Evolutionary conservation across 2,329 filamentous ascomycete species (phyloP).

Genomic region (Fonsecaea pedrosoi): DNA sequence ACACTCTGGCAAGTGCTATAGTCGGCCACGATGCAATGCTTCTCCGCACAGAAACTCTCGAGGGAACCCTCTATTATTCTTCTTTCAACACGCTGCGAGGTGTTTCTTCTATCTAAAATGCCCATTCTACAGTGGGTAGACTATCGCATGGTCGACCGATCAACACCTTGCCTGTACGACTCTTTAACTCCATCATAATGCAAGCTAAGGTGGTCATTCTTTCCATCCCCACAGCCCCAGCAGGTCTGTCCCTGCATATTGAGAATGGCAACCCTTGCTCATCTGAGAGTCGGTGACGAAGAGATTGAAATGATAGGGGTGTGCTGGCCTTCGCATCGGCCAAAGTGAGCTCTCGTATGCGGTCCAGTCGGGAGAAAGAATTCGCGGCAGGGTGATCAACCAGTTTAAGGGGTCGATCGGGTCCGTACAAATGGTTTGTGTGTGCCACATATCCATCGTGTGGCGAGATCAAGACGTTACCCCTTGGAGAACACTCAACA

Average conservation of each 20-base stretch:
- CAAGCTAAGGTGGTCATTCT: slow-evolving; percentile 17
- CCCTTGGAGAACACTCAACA: slow-evolving; percentile 18
- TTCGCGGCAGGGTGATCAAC: slow-evolving; percentile 21
- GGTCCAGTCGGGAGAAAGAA: slow-evolving; percentile 12
- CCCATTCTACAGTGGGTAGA: slow-evolving; percentile 23
- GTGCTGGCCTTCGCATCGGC: too few relatives aligned
- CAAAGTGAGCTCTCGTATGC: too few relatives aligned
- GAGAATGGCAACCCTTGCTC: too few relatives aligned
- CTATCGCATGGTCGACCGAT: slow-evolving; percentile 25
- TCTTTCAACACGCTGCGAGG: too few relatives aligned
- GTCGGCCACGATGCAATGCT: too few relatives aligned
- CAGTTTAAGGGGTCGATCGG: slow-evolving; percentile 13
- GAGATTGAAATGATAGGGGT: too few relatives aligned
- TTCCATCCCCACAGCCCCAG: slow-evolving; percentile 23
- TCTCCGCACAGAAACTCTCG: too few relatives aligned
- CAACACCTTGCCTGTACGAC: slow-evolving; percentile 13
- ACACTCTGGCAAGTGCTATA: slow-evolving; percentile 11
- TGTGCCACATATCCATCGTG: slow-evolving; percentile 22
- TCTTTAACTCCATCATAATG: slow-evolving; percentile 27
- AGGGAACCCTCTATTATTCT: too few relatives aligned
- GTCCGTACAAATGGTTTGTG: slow-evolving; percentile 24
- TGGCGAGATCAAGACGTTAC: slow-evolving; percentile 12
- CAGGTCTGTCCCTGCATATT: not conserved
- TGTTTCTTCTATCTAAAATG: not conserved
- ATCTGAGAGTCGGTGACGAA: too few relatives aligned